Conservation (phyloP, 805 yeast genomes). For the Myxozyma geophila region DNA sequence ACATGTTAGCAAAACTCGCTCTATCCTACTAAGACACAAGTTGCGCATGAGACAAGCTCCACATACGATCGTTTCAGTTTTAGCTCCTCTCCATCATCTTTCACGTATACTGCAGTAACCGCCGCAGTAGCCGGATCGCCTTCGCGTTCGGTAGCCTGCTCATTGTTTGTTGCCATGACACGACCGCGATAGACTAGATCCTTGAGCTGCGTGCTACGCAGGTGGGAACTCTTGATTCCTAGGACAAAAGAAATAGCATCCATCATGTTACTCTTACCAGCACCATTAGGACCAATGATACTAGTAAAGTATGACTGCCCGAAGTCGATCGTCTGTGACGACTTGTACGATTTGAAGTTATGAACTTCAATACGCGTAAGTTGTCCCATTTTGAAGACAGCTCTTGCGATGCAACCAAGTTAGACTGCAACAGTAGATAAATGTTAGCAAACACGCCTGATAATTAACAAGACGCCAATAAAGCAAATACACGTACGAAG, state of each 20-base stretch:
- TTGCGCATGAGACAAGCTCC: not conserved
- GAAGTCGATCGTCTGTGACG: constrained; percentile 75
- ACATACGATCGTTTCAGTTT: constrained; percentile 61
- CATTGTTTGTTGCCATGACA: constrained; percentile 42
- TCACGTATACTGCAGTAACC: constrained; percentile 77
- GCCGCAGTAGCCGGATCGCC: constrained; percentile 55
- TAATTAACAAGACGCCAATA: not conserved
- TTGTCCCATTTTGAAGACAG: constrained; percentile 66
- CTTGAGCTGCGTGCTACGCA: constrained; percentile 71
- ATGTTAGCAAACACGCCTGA: not conserved
- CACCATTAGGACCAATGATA: constrained; percentile 97
- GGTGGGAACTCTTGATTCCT: constrained; percentile 75
- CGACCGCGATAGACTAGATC: constrained; percentile 85
- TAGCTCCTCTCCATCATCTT: constrained; percentile 58
- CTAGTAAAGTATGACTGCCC: constrained; percentile 80
- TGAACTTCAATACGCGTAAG: constrained; percentile 74
- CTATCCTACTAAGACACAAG: not conserved
- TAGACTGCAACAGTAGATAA: not conserved
- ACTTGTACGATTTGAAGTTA: constrained; percentile 91
- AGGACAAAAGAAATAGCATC: constrained; percentile 95
- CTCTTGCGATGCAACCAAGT: not conserved
- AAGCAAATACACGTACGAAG: not conserved
- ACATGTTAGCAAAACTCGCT: not conserved
- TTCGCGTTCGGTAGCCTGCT: constrained; percentile 37
- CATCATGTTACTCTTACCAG: constrained; percentile 97